Conservation (phyloP, 2,329 filamentous ascomycete genomes). For the Alternaria dauci region DNA sequence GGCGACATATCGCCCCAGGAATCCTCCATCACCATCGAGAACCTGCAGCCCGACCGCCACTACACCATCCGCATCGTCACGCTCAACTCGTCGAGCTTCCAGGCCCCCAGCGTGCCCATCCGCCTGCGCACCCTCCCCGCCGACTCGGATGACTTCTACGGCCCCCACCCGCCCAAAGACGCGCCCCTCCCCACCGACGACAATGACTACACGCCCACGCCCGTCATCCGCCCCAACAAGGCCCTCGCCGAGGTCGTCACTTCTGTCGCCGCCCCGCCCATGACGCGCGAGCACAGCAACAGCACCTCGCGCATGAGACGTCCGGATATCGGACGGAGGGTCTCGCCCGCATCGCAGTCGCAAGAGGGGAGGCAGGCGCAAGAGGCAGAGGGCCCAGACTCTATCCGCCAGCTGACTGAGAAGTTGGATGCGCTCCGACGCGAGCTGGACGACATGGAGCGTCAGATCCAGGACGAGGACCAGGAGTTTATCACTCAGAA, state of each 20-base stretch:
- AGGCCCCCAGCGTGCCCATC: conserved; percentile 85
- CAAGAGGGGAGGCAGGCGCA: conserved; percentile 44
- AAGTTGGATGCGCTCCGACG: conserved; percentile 80
- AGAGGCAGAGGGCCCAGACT: conserved; percentile 52
- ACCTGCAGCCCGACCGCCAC: conserved; percentile 83
- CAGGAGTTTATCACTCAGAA: conserved; percentile 59
- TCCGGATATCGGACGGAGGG: conserved; percentile 75
- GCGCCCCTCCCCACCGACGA: conserved; percentile 42
- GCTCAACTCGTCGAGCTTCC: conserved; percentile 90
- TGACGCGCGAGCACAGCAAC: conserved; percentile 71
- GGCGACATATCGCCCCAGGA: conserved; percentile 84
- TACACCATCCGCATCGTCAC: conserved; percentile 95
- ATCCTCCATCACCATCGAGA: conserved; percentile 89
- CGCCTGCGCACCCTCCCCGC: conserved; percentile 74
- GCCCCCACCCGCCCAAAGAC: conserved; percentile 62
- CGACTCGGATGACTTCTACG: conserved; percentile 55
- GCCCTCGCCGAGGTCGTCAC: conserved; percentile 67
- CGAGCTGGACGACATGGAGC: conserved; percentile 82
- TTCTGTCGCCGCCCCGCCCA: conserved; percentile 67
- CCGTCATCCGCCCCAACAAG: conserved; percentile 62
- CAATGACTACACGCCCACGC: conserved; percentile 60
- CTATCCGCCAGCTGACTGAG: conserved; percentile 78
- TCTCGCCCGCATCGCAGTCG: conserved; percentile 72
- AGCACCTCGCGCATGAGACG: conserved; percentile 65
- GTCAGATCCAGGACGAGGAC: conserved; percentile 70